Base-by-base conservation (phyloP, 2,329 filamentous ascomycete species). In the Aspergillus aculeatinus region DNA sequence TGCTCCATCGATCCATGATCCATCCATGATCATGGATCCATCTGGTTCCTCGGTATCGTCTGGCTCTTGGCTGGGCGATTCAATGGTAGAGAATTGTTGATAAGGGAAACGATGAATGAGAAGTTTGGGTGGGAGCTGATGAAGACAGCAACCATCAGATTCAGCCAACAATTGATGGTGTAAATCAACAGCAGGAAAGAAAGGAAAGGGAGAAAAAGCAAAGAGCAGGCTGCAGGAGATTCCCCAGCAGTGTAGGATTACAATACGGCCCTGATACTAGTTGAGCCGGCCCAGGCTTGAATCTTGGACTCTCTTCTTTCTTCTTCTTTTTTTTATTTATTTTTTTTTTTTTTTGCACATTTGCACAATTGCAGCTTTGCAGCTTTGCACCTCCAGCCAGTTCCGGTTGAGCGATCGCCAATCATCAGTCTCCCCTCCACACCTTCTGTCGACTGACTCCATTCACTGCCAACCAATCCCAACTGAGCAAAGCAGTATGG, bases 351-450 rank as follows among this genome's bases (percentile, higher is more conserved):
- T 35, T 35, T 35, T 35, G 33, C 29, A 35, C 25, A 21, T 21
- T 21, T 21, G 21, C 23, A 23, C 3, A 3, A 16, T 35, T 35
- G 33, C 29, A 35, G 7, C 27, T 29, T 29, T 29, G 27, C 27
- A 29, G 2, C 27, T 51, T 12, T 25, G 39, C 58, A 31, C 27
- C 44, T 61, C 60, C 58, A 61, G 61, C 42, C 62, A 63, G 65
- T 63, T 64, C 60, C 63, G 63, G 60, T 50, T 35, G 51, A 60
- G 57, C 55, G 62, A 67, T 66, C 65, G 59, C 66, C 66, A 68
- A 67, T 68, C 57, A 65, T 53, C 51, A 19, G 51, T 9, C 48
- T 23, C 11, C 58, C 58, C 51, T 55, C 54, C 61, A 64, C 62
- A 60, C 60, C 63, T 60, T 62, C 60, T 54, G 39, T 44, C 54